These are phyloP conservation scores for Sporothrix protearum DNA, from an alignment of 2,329 filamentous ascomycete species.

Conservation along the genomic window DNA sequence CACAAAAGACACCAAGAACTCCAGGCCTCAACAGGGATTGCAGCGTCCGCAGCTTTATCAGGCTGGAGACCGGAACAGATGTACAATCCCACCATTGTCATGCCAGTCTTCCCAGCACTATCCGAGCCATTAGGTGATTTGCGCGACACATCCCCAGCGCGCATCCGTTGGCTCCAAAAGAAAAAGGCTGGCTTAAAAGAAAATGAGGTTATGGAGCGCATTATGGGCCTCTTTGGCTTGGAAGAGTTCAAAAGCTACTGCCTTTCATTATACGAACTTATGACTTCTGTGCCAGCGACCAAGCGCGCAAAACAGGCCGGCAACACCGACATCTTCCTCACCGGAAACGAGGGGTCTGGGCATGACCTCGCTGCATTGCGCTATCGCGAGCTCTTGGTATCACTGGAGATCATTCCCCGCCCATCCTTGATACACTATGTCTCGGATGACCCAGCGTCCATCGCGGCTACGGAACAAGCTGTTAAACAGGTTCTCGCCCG, in stretches of 20 bases:
- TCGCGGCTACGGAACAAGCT: background rate
- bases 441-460: background rate
- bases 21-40: background rate
- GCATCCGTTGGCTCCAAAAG: background rate
- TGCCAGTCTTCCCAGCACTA: background rate
- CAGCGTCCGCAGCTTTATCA: background rate
- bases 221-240: background rate
- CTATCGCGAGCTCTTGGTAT: background rate
- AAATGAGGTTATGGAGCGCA: conserved; percentile 1
- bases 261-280: background rate
- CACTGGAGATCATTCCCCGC: background rate
- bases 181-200: background rate
- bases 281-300: background rate
- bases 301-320: background rate
- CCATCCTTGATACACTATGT: background rate
- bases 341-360: background rate
- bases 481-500: background rate
- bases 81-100: background rate
- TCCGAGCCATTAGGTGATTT: background rate
- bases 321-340: background rate
- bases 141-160: background rate
- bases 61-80: background rate
- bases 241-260: background rate
- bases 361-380: background rate
- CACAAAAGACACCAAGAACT: background rate